Base-by-base conservation (phyloP, 2,329 filamentous ascomycete species). In the Colletotrichum lini region DNA sequence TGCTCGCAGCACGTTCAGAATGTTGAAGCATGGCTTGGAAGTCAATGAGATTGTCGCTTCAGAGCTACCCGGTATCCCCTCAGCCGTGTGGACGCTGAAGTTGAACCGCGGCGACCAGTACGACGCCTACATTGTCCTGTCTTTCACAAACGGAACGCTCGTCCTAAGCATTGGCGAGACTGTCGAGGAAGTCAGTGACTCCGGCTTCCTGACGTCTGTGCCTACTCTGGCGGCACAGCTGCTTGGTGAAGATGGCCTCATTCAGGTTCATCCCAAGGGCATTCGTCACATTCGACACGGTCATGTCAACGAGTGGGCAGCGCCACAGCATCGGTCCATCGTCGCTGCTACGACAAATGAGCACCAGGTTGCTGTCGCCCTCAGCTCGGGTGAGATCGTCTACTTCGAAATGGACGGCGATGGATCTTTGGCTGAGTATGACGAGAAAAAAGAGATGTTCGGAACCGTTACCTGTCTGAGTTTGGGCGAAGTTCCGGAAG, bases 321-420 rank as follows among this genome's bases (percentile, higher is more conserved):
- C 94, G 6, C 97, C 97, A 0, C 93, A 97, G 75, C 96, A 99
- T 84, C 90, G 96, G 26, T 97, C 96, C 0, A 98, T 99, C 74
- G 95, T 98, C 57, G 94, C 96, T 10, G 97, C 96, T 44, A 92
- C 96, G 1, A 96, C 96, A 18, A 99, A 99, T 78, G 92, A 96
- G 76, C 91, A 94, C 52, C 96, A 99, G 82, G 94, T 99, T 35
- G 95, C 95, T 4, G 92, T 98, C 60, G 96, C 96, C 1, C 86
- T 99, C 35, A 98, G 95, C 79, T 98, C 95, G 10, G 96, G 96
- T 47, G 96, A 99, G 80, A 96, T 99, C 73, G 94, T 98, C 52
- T 99, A 98, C 79, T 99, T 99, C 76, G 97, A 99, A 80, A 96
- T 98, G 91, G 96, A 98, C 77, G 89, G 90, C 0, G 96, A 98